Conservation (phyloP, 169 alveolate species). For the Cyclospora cayetanensis region DNA sequence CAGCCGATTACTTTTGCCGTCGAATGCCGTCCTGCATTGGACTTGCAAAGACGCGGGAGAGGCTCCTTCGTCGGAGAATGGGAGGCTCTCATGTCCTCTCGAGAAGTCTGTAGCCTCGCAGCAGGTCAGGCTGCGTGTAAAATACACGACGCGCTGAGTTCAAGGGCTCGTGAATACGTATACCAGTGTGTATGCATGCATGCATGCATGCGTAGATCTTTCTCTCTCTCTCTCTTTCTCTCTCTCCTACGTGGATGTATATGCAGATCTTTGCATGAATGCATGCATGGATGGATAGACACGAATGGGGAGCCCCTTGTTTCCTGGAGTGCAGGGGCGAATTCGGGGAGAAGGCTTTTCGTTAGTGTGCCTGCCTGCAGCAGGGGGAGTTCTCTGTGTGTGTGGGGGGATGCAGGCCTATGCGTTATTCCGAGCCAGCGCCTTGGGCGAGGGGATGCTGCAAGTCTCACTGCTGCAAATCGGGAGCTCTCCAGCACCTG, state of each 20-base stretch:
- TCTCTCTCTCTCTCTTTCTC: not conserved
- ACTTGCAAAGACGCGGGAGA: not conserved
- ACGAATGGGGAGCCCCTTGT: not conserved
- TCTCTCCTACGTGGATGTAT: not conserved
- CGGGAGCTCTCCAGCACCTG: not conserved
- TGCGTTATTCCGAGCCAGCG: not conserved
- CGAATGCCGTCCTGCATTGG: constrained; percentile 26
- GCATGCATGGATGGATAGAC: not conserved
- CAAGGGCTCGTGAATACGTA: no score
- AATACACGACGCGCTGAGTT: not conserved
- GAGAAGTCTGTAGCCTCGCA: not conserved
- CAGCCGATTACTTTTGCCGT: not conserved
- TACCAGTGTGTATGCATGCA: not conserved
- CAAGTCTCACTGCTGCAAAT: not conserved
- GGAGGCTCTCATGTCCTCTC: not conserved
- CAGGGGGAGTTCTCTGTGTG: no score
- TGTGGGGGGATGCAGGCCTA: not conserved
- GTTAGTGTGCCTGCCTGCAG: not conserved
- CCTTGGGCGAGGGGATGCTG: not conserved
- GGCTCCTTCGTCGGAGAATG: not conserved
- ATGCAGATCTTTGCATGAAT: not conserved
- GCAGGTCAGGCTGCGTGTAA: not conserved
- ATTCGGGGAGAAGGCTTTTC: not conserved
- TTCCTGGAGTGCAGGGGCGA: not conserved
- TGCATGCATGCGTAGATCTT: no score